Evolutionary conservation across 2,329 filamentous ascomycete genomes (phyloP), one percentile per base, ranked within the genome.

Genomic region (Rhynchosporium graminicola): DNA sequence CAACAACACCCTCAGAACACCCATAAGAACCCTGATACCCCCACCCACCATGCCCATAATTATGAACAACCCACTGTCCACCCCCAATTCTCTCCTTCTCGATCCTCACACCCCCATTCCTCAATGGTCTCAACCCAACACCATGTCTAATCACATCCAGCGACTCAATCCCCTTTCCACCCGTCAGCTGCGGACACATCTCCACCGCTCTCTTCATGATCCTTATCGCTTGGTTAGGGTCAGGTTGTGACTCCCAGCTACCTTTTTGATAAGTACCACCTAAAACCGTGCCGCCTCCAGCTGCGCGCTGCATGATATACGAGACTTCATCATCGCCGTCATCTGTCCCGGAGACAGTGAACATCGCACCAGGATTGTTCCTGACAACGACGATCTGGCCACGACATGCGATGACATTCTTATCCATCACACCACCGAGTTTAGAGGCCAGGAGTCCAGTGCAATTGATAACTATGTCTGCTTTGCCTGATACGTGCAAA

Each of bases 391-490:
- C 84, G 47, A 87, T 85, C 77, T 98, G 94, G 4, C 92, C 94
- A 3, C 94, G 85, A 1, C 85, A 87, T 0, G 94, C 93, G 59
- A 87, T 82, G 67, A 98, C 83, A 4, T 82, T 83, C 63, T 78
- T 75, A 72, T 98, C 94, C 76, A 84, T 80, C 0, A 98, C 93
- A 43, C 94, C 94, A 8, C 91, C 92, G 1, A 98, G 84, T 61
- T 82, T 87, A 48, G 83, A 83, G 0, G 92, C 87, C 7, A 88
- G 83, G 7, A 98, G 79, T 0, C 93, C 94, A 0, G 92, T 94
- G 69, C 91, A 91, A 74, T 98, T 98, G 69, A 98, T 79, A 1
- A 97, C 78, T 2, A 96, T 75, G 69, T 90, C 85, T 2, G 87
- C 87, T 52, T 78, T 75, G 1, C 84, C 83, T 1, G 80, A 78